phyloP scores from a whole-genome alignment of 352 stramenopile species.

The Lagenidium sp. region DNA sequence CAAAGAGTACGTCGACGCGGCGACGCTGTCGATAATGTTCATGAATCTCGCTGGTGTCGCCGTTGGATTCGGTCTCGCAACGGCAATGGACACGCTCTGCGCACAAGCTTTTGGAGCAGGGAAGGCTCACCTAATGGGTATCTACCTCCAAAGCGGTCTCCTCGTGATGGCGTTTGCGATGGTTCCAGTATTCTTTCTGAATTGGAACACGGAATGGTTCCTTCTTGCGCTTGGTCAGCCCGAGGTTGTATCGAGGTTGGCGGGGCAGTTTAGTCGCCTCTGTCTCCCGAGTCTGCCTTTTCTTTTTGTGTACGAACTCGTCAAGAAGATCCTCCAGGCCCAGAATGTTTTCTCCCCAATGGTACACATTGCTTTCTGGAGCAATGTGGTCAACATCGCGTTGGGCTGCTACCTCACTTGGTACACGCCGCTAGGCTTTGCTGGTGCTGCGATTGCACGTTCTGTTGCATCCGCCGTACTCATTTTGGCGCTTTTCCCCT shows the following conservation, averaged over 20 bases:
- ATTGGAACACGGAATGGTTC: slow-evolving; percentile 45
- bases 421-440: slow-evolving; percentile 59
- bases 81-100: slow-evolving; percentile 45
- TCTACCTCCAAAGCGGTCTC: slow-evolving; percentile 64
- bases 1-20: slow-evolving; percentile 49
- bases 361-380: slow-evolving; percentile 44
- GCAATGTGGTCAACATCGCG: slow-evolving; percentile 57
- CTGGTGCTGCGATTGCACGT: slow-evolving; percentile 57
- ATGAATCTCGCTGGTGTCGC: slow-evolving; percentile 63
- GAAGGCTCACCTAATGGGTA: slow-evolving; percentile 51
- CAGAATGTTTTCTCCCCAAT: slow-evolving; percentile 74
- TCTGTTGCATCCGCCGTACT: slow-evolving; percentile 41
- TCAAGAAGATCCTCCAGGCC: slow-evolving; percentile 72
- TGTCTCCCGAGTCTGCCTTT: slow-evolving; percentile 48
- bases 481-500: slow-evolving; percentile 33
- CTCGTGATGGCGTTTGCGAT: slow-evolving; percentile 38
- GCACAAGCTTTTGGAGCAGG: slow-evolving; percentile 55
- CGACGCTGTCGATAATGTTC: slow-evolving; percentile 50
- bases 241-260: slow-evolving; percentile 34
- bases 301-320: slow-evolving; percentile 72
- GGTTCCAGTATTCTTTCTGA: slow-evolving; percentile 39
- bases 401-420: slow-evolving; percentile 62
- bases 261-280: slow-evolving; percentile 50
- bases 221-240: slow-evolving; percentile 38
- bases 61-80: slow-evolving; percentile 36